Conservation (phyloP, 805 yeast genomes). For the Kazachstania martiniae region DNA sequence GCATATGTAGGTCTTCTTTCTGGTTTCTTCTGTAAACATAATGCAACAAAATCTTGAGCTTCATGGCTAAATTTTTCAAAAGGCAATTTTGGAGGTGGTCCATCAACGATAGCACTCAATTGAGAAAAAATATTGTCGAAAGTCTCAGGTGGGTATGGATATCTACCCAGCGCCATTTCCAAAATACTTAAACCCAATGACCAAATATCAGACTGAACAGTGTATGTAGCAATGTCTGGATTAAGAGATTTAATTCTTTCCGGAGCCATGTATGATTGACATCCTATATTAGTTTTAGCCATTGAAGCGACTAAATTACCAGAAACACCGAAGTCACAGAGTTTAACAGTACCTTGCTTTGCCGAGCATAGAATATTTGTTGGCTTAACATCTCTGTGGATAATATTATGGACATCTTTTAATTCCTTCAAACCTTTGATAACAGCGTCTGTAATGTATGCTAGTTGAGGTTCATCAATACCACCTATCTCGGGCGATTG, state of each 20-base stretch:
- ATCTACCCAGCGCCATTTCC: slow-evolving; percentile 82
- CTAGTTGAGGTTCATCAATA: slow-evolving; percentile 68
- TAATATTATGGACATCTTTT: slow-evolving; percentile 84
- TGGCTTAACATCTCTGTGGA: slow-evolving; percentile 95
- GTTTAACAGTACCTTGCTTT: slow-evolving; percentile 67
- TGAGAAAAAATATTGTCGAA: slow-evolving; percentile 85
- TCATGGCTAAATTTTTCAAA: slow-evolving; percentile 50
- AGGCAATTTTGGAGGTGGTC: slow-evolving; percentile 78
- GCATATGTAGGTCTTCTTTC: slow-evolving; percentile 71
- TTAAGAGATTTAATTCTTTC: slow-evolving; percentile 73
- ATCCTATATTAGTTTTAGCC: slow-evolving; percentile 92
- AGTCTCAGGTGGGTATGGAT: slow-evolving; percentile 96
- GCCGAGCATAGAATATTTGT: slow-evolving; percentile 81
- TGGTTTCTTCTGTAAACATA: slow-evolving; percentile 74
- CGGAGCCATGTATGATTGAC: slow-evolving; percentile 98
- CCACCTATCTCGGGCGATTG: slow-evolving; percentile 37
- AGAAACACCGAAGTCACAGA: slow-evolving; percentile 93
- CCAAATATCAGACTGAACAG: slow-evolving; percentile 95
- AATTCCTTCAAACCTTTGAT: slow-evolving; percentile 72
- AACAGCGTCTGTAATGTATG: slow-evolving; percentile 69
- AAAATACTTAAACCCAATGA: slow-evolving; percentile 77
- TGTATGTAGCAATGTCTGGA: slow-evolving; percentile 71
- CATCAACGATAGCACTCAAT: slow-evolving; percentile 92
- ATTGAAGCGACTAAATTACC: slow-evolving; percentile 91
- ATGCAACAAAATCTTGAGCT: slow-evolving; percentile 71